phyloP scores from a whole-genome alignment of 768 basidiomycete species.

The Cystofilobasidium capitatum region DNA sequence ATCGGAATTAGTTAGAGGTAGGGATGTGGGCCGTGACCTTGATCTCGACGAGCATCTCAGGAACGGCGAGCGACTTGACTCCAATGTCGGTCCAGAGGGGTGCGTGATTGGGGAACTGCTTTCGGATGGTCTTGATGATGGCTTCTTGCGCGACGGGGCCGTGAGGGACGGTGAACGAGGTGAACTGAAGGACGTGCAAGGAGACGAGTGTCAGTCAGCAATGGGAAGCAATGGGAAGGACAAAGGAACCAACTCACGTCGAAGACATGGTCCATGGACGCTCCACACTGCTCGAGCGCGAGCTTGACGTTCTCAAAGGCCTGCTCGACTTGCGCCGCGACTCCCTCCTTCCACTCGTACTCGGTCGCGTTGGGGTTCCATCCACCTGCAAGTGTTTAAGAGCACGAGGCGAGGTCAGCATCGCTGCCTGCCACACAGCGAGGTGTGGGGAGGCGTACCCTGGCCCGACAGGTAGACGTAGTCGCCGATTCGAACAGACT shows the following conservation, averaged over 20 bases:
- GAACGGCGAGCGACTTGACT: background rate
- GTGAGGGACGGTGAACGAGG: constrained; percentile 16
- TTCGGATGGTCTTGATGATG: background rate
- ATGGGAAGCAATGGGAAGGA: background rate
- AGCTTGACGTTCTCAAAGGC: constrained; percentile 24
- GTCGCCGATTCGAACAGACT: constrained; percentile 5
- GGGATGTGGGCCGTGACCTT: constrained; percentile 9
- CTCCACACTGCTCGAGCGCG: constrained; percentile 7
- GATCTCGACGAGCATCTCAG: constrained; percentile 6
- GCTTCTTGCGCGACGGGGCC: background rate
- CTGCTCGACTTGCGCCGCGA: constrained; percentile 16
- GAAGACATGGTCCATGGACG: background rate
- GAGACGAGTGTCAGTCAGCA: background rate
- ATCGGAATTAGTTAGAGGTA: too few species aligned
- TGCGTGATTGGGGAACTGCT: background rate
- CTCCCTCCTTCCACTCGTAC: background rate
- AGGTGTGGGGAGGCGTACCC: background rate
- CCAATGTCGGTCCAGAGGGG: constrained; percentile 4
- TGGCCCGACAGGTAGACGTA: constrained; percentile 1
- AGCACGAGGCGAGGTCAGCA: background rate
- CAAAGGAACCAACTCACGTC: background rate
- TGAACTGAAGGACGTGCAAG: background rate
- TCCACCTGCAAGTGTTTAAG: background rate
- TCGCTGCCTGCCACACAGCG: background rate
- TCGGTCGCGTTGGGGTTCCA: background rate